These are phyloP conservation scores for Ilex paraguariensis DNA, from an alignment of 305 asterid species.

Conservation along the genomic window DNA sequence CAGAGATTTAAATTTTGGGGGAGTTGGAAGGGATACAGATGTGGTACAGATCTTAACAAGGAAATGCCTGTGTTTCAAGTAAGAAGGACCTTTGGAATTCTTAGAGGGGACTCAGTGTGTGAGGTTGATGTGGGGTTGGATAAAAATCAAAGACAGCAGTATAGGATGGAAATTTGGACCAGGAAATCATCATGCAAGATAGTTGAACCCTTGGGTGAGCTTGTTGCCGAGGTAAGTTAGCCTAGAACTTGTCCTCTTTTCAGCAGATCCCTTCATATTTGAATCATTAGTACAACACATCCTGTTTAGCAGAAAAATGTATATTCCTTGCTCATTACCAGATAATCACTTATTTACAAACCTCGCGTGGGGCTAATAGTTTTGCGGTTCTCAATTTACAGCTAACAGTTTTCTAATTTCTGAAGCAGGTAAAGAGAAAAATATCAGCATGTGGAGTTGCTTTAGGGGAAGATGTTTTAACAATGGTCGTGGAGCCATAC, in stretches of 20 bases:
- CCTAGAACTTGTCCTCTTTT: too few species aligned
- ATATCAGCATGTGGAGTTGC: conserved; percentile 31
- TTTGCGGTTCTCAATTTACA: too few species aligned
- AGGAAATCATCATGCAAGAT: conserved; percentile 29
- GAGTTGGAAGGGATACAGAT: conserved; percentile 34
- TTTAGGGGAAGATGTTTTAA: conserved; percentile 37
- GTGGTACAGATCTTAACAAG: background rate
- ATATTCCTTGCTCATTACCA: too few species aligned
- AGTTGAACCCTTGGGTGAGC: conserved; percentile 24
- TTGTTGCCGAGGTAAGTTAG: conserved; percentile 36
- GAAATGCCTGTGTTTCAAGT: conserved; percentile 19
- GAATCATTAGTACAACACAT: too few species aligned
- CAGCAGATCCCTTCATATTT: too few species aligned
- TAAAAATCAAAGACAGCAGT: conserved; percentile 9
- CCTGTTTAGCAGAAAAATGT: too few species aligned
- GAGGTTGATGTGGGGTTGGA: conserved; percentile 21
- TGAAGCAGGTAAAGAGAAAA: conserved; percentile 36
- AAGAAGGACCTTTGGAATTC: conserved; percentile 7
- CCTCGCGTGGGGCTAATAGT: too few species aligned
- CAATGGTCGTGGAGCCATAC: conserved; percentile 43
- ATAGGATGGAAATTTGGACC: conserved; percentile 26
- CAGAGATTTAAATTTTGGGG: conserved; percentile 25
- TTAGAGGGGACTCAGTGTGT: conserved; percentile 19
- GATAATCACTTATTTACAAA: too few species aligned
- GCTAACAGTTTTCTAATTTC: background rate